Percentiles rank a stretch among this genome's conserved stretches.
Conservation (phyloP, 2,329 filamentous ascomycete genomes). For the Fusarium nisikadoi region DNA sequence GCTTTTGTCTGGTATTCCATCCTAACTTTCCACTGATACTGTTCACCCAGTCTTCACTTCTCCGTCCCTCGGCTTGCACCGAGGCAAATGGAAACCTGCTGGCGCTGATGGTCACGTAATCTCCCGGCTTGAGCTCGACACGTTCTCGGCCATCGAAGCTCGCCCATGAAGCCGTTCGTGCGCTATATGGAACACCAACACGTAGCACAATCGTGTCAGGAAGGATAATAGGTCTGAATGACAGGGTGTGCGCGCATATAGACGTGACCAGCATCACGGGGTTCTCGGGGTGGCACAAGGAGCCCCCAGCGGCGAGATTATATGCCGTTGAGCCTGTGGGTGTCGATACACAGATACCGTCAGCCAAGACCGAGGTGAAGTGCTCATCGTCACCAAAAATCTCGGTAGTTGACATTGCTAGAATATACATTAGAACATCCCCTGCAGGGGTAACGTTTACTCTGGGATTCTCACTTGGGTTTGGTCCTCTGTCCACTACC, state of each 20-base stretch:
- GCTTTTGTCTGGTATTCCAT: conserved; percentile 83
- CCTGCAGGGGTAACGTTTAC: neutral
- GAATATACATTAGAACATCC: conserved; percentile 13
- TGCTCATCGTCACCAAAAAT: conserved; percentile 95
- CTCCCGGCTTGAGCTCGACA: conserved; percentile 79
- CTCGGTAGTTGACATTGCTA: conserved; percentile 90
- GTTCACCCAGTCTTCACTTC: conserved; percentile 84
- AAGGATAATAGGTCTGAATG: conserved; percentile 94
- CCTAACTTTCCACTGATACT: conserved; percentile 82
- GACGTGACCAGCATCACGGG: conserved; percentile 94
- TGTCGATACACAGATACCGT: conserved; percentile 92
- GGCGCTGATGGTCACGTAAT: conserved; percentile 87
- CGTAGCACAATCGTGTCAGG: conserved; percentile 95
- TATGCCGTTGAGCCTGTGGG: conserved; percentile 96
- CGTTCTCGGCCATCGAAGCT: conserved; percentile 95
- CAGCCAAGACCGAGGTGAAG: conserved; percentile 92
- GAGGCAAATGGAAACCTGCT: conserved; percentile 83
- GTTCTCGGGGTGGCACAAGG: conserved; percentile 94
- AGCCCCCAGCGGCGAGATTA: conserved; percentile 94
- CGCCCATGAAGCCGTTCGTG: conserved; percentile 91
- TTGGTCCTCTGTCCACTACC: conserved; percentile 94
- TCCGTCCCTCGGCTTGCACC: conserved; percentile 74
- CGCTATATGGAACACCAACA: conserved; percentile 93
- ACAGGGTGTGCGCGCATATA: conserved; percentile 94
- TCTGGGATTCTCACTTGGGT: conserved; percentile 74